Base-by-base conservation (phyloP, 1,284 basidiomycete species). In the Ceratobasidium sp. region DNA sequence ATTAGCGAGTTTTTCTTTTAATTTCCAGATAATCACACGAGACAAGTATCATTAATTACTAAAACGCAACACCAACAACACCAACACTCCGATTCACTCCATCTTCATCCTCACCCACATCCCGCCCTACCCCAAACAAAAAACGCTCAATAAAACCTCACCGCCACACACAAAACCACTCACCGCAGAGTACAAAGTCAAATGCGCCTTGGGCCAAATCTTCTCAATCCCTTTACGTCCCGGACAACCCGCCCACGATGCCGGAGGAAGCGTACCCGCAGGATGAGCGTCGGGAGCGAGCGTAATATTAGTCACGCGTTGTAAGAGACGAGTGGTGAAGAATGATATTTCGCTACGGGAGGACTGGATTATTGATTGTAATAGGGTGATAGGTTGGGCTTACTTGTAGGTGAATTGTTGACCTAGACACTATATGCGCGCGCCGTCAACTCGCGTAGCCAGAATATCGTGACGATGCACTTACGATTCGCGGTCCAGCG, bases 401-500 rank as follows among this genome's bases (percentile, higher is more conserved):
- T 76, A 66, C 46, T 57, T 56, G 29, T 67, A 49, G 25, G 49
- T 29, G 67, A 86, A 86, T 82, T 88, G 88, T 81, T 91, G 89
- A 2, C 90, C 89, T 2, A 91, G 84, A 79, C 89, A 90, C 59
- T 78, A 65, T 7, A 71, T 44, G 54, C 51, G 65, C 59, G 69
- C 29, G n/a, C 34, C 49, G 54, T 65, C 66, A 51, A 64, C 65
- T 37, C 51, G 15, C 8, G 9, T 19, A 65, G 46, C 11, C 11
- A 37, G 25, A 32, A 9, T 4, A 34, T 17, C 11, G 1, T 11
- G 56, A 46, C 2, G 29, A 68, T 1, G n/a, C 11, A 57, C 69
- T 46, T 5, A 78, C 78, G 74, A 90, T 89, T 2, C 89, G 82
- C 3, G 87, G 87, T 1, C 88, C 89, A 0, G 86, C 89, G 79